These are phyloP conservation scores for Ascodesmis nigricans DNA, from an alignment of 495 filamentous ascomycete genomes.

Conservation along the genomic window DNA sequence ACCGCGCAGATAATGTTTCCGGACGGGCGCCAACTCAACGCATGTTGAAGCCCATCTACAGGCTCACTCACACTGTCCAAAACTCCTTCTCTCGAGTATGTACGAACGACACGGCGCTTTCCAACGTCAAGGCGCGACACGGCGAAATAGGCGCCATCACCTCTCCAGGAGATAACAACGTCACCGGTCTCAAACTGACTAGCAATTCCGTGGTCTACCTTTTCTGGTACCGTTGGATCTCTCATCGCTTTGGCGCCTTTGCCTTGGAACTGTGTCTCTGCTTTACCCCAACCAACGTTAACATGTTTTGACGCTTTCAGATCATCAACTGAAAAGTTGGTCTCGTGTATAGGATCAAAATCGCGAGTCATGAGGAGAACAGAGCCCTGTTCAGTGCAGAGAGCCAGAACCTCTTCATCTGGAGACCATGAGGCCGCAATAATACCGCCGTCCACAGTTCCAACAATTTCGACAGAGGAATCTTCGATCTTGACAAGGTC, in stretches of 20 bases:
- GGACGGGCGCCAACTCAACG: conserved; percentile 74
- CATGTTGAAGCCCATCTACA: conserved; percentile 66
- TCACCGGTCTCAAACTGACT: conserved; percentile 46
- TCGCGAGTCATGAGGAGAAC: conserved; percentile 79
- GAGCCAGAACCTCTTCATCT: conserved; percentile 72
- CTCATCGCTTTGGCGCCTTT: conserved; percentile 71
- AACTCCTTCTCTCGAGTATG: conserved; percentile 73
- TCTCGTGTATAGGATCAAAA: conserved; percentile 61
- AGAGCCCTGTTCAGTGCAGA: conserved; percentile 57
- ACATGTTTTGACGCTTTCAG: conserved; percentile 81
- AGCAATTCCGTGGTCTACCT: conserved; percentile 60
- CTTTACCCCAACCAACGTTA: conserved; percentile 94
- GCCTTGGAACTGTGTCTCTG: conserved; percentile 92
- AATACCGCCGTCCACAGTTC: conserved; percentile 80
- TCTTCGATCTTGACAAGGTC: conserved; percentile 74
- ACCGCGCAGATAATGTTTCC: conserved; percentile 77
- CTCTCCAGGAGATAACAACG: conserved; percentile 71
- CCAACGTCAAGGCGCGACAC: conserved; percentile 51
- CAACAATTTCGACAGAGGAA: conserved; percentile 71
- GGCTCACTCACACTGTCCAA: conserved; percentile 86
- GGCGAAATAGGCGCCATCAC: conserved; percentile 80
- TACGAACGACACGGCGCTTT: conserved; percentile 52
- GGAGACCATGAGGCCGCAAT: conserved; percentile 82
- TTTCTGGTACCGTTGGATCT: conserved; percentile 88
- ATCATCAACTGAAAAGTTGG: conserved; percentile 49